Conservation (phyloP, 2,329 filamentous ascomycete species). For the Neonectria ditissima region DNA sequence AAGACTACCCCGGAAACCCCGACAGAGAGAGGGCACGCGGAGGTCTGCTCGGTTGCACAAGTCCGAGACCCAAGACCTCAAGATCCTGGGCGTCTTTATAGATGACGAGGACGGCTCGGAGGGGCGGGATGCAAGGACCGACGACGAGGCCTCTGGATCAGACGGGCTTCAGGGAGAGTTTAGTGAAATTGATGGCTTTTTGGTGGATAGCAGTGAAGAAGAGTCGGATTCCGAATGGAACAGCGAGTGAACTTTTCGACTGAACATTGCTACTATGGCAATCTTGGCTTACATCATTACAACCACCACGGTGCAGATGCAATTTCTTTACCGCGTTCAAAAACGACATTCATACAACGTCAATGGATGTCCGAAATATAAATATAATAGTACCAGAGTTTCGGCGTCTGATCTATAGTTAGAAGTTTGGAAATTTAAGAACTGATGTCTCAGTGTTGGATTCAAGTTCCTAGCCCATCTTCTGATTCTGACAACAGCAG, state of each 20-base stretch:
- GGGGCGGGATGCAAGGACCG: no score
- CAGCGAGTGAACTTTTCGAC: background rate
- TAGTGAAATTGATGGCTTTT: background rate
- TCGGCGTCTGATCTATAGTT: no score
- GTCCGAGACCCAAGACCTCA: background rate
- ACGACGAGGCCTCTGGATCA: background rate
- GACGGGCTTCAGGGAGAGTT: background rate
- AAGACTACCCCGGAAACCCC: background rate
- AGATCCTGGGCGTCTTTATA: background rate
- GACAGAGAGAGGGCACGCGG: background rate
- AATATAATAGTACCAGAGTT: background rate
- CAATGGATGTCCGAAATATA: background rate
- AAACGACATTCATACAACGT: background rate
- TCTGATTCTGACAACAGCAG: no score
- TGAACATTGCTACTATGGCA: background rate
- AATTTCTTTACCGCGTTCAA: background rate
- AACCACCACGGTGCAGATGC: background rate
- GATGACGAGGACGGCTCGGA: background rate
- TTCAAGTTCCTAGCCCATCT: no score
- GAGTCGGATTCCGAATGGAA: background rate
- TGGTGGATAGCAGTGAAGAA: background rate
- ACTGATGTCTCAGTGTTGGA: no score
- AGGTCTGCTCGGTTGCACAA: background rate
- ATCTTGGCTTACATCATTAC: background rate
- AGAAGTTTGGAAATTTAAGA: no score